Conservation (phyloP, 2,329 filamentous ascomycete genomes). For the Exophiala aquamarina region DNA sequence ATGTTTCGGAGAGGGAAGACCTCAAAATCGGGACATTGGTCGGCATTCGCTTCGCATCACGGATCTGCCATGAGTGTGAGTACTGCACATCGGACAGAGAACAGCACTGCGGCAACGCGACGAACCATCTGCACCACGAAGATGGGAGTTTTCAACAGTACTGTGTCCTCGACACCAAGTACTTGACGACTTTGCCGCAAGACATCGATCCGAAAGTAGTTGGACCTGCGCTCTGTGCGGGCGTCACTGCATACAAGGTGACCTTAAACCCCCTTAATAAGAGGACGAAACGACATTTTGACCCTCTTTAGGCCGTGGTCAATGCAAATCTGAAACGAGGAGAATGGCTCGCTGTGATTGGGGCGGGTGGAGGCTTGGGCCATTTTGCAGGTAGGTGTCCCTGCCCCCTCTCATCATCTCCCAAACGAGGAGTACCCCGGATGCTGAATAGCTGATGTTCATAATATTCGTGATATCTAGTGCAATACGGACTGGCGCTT, state of each 20-base stretch:
- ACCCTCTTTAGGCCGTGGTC: constrained; percentile 37
- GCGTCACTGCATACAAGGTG: constrained; percentile 46
- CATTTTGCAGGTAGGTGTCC: constrained; percentile 41
- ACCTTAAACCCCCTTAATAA: too few relatives aligned
- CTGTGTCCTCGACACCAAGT: constrained; percentile 45
- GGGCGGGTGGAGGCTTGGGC: constrained; percentile 48
- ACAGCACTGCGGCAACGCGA: constrained; percentile 43
- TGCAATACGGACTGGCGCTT: constrained; percentile 46
- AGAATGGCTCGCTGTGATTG: constrained; percentile 46
- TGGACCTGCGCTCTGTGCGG: constrained; percentile 46
- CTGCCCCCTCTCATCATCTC: neutral
- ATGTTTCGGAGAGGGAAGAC: constrained; percentile 24
- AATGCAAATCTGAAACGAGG: constrained; percentile 42
- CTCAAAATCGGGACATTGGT: constrained; percentile 42
- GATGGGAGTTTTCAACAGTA: constrained; percentile 49
- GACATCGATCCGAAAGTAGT: constrained; percentile 43
- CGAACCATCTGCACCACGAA: constrained; percentile 48
- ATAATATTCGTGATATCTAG: too few relatives aligned
- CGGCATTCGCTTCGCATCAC: constrained; percentile 44
- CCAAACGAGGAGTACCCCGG: neutral
- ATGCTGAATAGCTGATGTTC: too few relatives aligned
- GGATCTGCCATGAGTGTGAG: constrained; percentile 45
- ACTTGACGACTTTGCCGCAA: constrained; percentile 44
- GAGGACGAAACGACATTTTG: neutral
- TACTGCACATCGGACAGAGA: constrained; percentile 43